Base-by-base conservation (phyloP, 2,329 filamentous ascomycete genomes). In the Nemania abortiva region DNA sequence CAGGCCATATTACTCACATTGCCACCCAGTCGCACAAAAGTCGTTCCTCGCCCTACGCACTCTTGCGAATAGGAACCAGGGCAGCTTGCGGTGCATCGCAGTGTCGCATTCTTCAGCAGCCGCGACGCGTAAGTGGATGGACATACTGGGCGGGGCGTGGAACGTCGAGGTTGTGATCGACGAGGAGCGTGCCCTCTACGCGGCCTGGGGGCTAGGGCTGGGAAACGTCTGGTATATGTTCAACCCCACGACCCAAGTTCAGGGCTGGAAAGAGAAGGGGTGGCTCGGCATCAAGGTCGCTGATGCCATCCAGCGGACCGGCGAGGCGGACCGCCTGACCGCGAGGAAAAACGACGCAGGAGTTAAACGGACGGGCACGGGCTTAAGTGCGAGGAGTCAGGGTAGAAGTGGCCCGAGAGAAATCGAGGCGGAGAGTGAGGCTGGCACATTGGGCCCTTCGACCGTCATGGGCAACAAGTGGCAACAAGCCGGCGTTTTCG, bases 21-120 rank as follows among this genome's bases (percentile, higher is more conserved):
- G 11, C 39, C 65, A 7, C 34, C 22, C 22, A 87, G 86, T 88
- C 75, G 86, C 86, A 22, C 85, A 87, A 73, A 85, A 88, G 73
- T 85, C 86, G 5, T 89, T 90, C 74, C 80, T 89, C 68, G 80
- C 83, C 69, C 82, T 89, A 63, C 86, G 87, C 59, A 80, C 84
- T 52, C 82, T 90, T 66, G 83, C 87, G 13, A 86, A 85, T 77
- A 84, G 84, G 59, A 82, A 87, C 72, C 80, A 83, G 60, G 77
- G 78, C 73, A 79, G 80, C 50, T 79, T 89, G 11, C 83, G 82
- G 66, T 89, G 87, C 80, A 81, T 90, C 65, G 87, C 88, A 70
- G 81, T 90, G 59, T 89, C 87, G 27, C 88, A 90, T 79, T 86
- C 88, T 47, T 89, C 87, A 9, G 77, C 81, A 3, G 80, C 83